Evolutionary conservation across 305 asterid genomes (phyloP).

Genomic region (Solanum chacoense): DNA sequence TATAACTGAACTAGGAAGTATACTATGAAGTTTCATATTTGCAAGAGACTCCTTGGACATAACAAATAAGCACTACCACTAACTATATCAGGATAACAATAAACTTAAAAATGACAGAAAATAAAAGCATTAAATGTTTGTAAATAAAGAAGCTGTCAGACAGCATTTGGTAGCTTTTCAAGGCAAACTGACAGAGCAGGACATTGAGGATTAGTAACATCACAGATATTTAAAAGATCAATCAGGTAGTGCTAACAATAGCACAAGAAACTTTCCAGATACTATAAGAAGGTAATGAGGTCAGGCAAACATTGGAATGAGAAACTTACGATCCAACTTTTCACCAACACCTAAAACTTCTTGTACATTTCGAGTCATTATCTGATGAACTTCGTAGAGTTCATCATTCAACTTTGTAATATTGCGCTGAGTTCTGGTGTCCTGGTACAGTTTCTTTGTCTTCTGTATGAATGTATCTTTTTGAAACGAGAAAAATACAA

Average conservation of each 20-base stretch:
- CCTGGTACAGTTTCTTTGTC: conserved; percentile 60
- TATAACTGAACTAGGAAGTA: not conserved
- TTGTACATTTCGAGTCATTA: conserved; percentile 95
- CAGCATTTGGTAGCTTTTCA: not conserved
- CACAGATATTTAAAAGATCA: not conserved
- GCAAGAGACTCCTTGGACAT: not conserved
- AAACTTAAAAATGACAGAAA: not conserved
- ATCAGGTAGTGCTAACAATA: not conserved
- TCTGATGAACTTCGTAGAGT: conserved; percentile 93
- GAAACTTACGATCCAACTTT: conserved; percentile 87
- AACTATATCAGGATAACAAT: not conserved
- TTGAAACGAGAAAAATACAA: conserved; percentile 15
- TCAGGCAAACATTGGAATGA: not conserved
- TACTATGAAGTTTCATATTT: not conserved
- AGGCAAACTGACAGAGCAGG: not conserved
- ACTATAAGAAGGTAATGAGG: not conserved
- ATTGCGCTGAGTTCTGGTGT: conserved; percentile 83
- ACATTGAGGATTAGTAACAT: not conserved
- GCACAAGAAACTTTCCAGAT: not conserved
- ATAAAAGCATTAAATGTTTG: not conserved
- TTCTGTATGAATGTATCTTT: conserved; percentile 78
- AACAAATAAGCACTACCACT: not conserved
- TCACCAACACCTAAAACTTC: conserved; percentile 98
- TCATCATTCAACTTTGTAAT: conserved; percentile 85
- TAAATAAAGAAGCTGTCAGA: not conserved